A percentile compares a stretch with the other conserved stretches of the same genome.
These are phyloP conservation scores for Coriolopsis trogii DNA, from an alignment of 1,284 basidiomycete species.

Conservation along the genomic window DNA sequence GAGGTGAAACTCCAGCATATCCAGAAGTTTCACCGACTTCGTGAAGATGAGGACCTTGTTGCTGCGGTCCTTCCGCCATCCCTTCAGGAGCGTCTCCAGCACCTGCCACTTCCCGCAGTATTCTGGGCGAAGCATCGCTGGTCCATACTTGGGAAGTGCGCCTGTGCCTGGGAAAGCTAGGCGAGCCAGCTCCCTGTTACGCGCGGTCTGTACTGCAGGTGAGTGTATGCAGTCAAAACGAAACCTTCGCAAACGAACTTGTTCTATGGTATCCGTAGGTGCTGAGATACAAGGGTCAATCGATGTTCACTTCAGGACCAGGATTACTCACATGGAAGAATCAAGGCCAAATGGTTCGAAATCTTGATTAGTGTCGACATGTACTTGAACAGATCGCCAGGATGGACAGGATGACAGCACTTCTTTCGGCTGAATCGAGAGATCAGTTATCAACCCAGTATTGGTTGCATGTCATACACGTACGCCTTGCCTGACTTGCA, in stretches of 20 bases:
- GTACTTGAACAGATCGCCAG: slow-evolving; percentile 70
- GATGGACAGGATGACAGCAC: slow-evolving; percentile 66
- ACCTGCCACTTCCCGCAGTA: slow-evolving; percentile 91
- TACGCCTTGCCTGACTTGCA: slow-evolving; percentile 66
- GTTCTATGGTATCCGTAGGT: slow-evolving; percentile 63
- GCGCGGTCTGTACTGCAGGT: slow-evolving; percentile 42
- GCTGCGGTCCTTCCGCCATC: slow-evolving; percentile 62
- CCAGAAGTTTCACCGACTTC: slow-evolving; percentile 80
- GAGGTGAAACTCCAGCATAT: slow-evolving; percentile 78
- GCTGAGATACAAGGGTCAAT: slow-evolving; percentile 39
- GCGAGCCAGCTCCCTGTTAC: slow-evolving; percentile 61
- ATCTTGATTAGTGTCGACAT: slow-evolving; percentile 82
- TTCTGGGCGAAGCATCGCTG: slow-evolving; percentile 58
- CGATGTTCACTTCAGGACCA: background rate
- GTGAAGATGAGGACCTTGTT: slow-evolving; percentile 89
- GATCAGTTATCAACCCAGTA: too few species aligned
- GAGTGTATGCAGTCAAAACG: background rate
- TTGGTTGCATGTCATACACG: too few species aligned
- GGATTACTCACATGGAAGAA: slow-evolving; percentile 64
- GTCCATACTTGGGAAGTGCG: slow-evolving; percentile 58
- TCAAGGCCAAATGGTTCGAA: slow-evolving; percentile 83
- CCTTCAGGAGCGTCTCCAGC: slow-evolving; percentile 62
- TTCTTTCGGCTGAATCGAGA: slow-evolving; percentile 51
- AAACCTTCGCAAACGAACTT: slow-evolving; percentile 41
- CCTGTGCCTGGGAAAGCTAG: slow-evolving; percentile 58